Evolutionary conservation across 345 rosid genomes (phyloP).

Genomic region (Lepidium aucheri): DNA sequence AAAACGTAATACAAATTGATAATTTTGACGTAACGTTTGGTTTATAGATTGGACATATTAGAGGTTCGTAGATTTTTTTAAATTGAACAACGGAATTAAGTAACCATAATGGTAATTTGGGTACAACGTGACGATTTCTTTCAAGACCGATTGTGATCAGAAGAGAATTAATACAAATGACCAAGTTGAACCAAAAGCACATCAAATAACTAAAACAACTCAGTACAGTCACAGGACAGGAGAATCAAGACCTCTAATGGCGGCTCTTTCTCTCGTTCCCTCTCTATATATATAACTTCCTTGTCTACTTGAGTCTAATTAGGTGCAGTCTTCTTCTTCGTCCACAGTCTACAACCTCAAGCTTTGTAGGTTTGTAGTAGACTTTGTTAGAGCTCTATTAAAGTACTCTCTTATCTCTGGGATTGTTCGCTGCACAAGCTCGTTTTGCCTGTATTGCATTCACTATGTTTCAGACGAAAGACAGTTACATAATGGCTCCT

Average conservation of each 20-base stretch:
- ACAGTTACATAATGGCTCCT: not conserved
- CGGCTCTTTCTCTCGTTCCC: not conserved
- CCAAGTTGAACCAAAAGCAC: slow-evolving; percentile 11
- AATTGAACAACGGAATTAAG: not conserved
- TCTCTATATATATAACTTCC: not conserved
- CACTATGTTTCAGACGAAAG: not conserved
- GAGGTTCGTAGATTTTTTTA: not conserved
- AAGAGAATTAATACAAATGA: slow-evolving; percentile 10
- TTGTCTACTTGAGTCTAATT: slow-evolving; percentile 29
- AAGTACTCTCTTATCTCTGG: slow-evolving; percentile 82
- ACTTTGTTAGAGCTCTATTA: slow-evolving; percentile 56
- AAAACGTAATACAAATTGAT: not conserved
- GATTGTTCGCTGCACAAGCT: slow-evolving; percentile 60
- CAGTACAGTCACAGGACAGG: not conserved
- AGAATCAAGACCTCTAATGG: slow-evolving; percentile 19
- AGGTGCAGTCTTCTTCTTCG: slow-evolving; percentile 22
- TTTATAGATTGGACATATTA: not conserved
- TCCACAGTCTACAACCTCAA: slow-evolving; percentile 42
- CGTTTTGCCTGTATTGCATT: slow-evolving; percentile 45
- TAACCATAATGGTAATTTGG: not conserved
- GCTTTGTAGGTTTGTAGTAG: slow-evolving; percentile 45
- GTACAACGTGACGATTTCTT: slow-evolving; percentile 6
- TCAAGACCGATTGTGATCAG: slow-evolving; percentile 12
- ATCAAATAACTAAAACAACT: slow-evolving; percentile 5
- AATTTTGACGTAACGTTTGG: too few species aligned